Percentiles rank a stretch among this genome's conserved stretches.
These are phyloP conservation scores for Cladophialophora exuberans DNA, from an alignment of 2,329 filamentous ascomycete species.

Conservation along the genomic window DNA sequence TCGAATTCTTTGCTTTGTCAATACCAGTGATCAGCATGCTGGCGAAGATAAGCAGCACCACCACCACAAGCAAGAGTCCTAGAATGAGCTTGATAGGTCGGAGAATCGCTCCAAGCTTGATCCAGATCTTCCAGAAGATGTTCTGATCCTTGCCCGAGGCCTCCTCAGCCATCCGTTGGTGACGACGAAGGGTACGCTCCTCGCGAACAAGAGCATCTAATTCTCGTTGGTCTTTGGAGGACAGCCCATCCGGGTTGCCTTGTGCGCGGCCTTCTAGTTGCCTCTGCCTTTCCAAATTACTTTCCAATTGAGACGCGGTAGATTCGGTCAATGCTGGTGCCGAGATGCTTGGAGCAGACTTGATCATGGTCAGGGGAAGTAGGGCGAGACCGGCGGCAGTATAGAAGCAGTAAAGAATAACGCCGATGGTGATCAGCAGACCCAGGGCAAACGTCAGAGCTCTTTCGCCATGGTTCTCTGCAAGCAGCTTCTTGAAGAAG, in stretches of 20 bases:
- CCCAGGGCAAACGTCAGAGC: conserved; percentile 88
- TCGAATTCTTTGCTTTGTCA: conserved; percentile 93
- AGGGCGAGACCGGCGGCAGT: conserved; percentile 87
- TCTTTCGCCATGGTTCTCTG: conserved; percentile 84
- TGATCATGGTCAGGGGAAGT: conserved; percentile 87
- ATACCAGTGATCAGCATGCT: conserved; percentile 96
- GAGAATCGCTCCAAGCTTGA: conserved; percentile 79
- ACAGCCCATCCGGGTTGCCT: conserved; percentile 73
- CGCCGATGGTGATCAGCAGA: conserved; percentile 84
- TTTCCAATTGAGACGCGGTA: conserved; percentile 78
- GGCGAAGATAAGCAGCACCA: conserved; percentile 77
- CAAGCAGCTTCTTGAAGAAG: conserved; percentile 83
- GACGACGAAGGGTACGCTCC: conserved; percentile 87
- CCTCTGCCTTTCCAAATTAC: conserved; percentile 87
- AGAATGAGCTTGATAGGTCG: conserved; percentile 86
- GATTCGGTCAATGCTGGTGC: conserved; percentile 76
- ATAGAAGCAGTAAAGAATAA: conserved; percentile 83
- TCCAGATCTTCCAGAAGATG: conserved; percentile 70
- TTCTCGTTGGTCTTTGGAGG: conserved; percentile 84
- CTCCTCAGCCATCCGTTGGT: conserved; percentile 84
- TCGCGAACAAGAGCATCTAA: conserved; percentile 85
- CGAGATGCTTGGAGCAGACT: conserved; percentile 84
- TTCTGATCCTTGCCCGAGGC: conserved; percentile 66
- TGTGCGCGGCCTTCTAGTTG: conserved; percentile 85
- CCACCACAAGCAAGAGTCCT: conserved; percentile 74